Evolutionary conservation across 306 rosid genomes (phyloP), one percentile per base, ranked within the genome.

Genomic region (Pterocarpus santalinus): DNA sequence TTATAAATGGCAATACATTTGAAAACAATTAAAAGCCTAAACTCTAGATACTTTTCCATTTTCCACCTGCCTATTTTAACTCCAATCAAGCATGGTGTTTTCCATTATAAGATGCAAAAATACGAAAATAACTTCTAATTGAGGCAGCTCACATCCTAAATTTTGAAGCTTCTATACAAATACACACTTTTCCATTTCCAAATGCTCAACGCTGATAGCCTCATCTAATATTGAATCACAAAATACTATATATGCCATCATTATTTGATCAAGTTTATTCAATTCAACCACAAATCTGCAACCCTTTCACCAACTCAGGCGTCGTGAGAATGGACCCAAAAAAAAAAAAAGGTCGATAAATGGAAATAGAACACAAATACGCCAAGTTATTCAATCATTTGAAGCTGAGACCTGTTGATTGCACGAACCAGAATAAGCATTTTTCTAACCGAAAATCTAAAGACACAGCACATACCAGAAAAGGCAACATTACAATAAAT

Each of bases 161-260:
- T 38, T 52, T 55, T 38, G 75, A 15, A 78, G 74, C 47, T 65
- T 77, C 39, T 22, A 41, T n/a, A 44, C 15, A 32, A 14, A n/a
- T 33, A 15, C 17, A 28, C 0, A 66, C 22, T 13, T 51, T 56
- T 56, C 65, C 53, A 55, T n/a, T 74, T 16, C 66, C 8, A 65
- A 46, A 35, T 15, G 46, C 8, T 47, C 74, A 73, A 14, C 49
- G 38, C 39, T 16, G 9, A 17, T 7, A 47, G 16, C 46, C 61
- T 34, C 80, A 15, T 32, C 39, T 47, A 46, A 62, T 30, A 53
- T 13, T 73, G 15, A 75, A 75, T 43, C 12, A 72, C 51, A 36
- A 36, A 52, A 71, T 71, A 72, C 51, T 36, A 11, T 7, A 53
- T 1, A 22, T 35, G 52, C 22, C 65, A 16, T 10, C 8, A 17